Conservation (phyloP, 345 rosid species). For the Alliaria petiolata region DNA sequence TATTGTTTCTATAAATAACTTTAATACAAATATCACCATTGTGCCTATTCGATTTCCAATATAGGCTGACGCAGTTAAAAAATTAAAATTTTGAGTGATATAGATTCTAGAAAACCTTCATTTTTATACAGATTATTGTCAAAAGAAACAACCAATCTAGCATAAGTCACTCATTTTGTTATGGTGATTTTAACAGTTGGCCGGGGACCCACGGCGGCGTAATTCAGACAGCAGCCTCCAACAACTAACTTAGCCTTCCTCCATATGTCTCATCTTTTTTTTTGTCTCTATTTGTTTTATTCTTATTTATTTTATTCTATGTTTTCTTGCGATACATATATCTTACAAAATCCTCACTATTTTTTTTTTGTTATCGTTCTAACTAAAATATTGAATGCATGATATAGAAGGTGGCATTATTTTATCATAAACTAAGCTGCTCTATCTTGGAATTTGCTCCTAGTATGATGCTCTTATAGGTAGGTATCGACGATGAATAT, state of each 20-base stretch:
- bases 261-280: conserved; percentile 26
- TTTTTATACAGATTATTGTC: not conserved
- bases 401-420: not conserved
- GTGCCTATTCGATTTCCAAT: not conserved
- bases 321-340: not conserved
- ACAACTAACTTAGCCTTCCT: conserved; percentile 30
- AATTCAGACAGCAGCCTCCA: conserved; percentile 33
- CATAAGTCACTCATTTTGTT: not conserved
- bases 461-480: conserved; percentile 26
- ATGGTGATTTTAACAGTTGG: not conserved
- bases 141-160: not conserved
- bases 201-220: conserved; percentile 33
- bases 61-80: not conserved
- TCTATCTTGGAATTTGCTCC: conserved; percentile 24
- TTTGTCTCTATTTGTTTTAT: not conserved
- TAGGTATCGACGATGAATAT: conserved; percentile 17
- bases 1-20: too few species aligned
- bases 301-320: not conserved
- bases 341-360: not conserved
- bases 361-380: not conserved
- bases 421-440: not conserved
- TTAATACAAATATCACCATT: too few species aligned
- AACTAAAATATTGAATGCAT: not conserved
- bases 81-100: not conserved
- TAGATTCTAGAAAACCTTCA: not conserved